These are phyloP conservation scores for Quercus alba DNA, from an alignment of 306 rosid genomes.

Conservation along the genomic window DNA sequence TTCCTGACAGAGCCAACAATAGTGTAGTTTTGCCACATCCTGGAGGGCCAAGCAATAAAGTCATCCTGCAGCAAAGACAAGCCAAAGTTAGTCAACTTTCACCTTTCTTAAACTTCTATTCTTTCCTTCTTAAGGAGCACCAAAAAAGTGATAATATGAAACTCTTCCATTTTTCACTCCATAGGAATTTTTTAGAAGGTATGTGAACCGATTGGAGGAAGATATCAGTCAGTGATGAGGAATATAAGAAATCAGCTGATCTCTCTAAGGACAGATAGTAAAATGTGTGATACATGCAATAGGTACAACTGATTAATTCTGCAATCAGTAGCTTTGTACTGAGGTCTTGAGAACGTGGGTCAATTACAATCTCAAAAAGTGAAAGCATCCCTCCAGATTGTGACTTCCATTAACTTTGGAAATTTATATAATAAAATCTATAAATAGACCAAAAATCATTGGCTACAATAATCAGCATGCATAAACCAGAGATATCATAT, in stretches of 20 bases:
- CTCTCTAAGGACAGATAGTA: not conserved
- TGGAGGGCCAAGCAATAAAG: constrained; percentile 51
- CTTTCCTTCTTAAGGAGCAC: not conserved
- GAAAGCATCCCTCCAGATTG: not conserved
- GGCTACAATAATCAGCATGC: not conserved
- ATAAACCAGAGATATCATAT: not conserved
- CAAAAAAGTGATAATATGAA: not conserved
- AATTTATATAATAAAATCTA: not conserved
- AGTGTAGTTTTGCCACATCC: constrained; percentile 51
- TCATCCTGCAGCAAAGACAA: constrained; percentile 29
- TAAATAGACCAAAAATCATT: not conserved
- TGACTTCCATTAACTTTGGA: not conserved
- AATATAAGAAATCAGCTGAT: not conserved
- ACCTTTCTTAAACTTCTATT: not conserved
- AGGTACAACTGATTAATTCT: not conserved
- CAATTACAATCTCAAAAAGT: not conserved
- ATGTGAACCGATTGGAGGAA: not conserved
- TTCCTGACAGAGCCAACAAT: constrained; percentile 36
- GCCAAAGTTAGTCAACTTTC: constrained; percentile 10
- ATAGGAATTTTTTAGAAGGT: not conserved
- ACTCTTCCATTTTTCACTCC: not conserved
- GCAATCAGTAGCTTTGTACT: not conserved
- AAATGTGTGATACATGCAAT: not conserved
- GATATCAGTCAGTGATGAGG: not conserved
- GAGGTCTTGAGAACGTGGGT: not conserved